Evolutionary conservation across 768 basidiomycete genomes (phyloP), one percentile per base, ranked within the genome.

Genomic region (Tylopilus balloui): DNA sequence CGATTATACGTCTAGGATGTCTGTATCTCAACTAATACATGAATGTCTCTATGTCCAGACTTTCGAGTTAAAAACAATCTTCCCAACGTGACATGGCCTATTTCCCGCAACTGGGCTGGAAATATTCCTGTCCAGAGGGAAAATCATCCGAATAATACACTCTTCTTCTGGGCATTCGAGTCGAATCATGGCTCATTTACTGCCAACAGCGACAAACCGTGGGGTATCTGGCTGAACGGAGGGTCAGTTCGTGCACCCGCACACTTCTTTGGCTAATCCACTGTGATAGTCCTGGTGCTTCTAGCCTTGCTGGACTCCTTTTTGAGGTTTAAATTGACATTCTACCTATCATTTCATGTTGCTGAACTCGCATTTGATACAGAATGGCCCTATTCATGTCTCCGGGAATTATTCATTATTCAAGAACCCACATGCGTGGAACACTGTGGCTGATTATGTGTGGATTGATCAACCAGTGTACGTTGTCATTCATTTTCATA

Each of bases 151-250:
- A 39, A 39, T 15, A 14, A 39, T 39, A 39, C 38, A 1, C 38
- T 39, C 38, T 39, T 39, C 23, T 39, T 39, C 23, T 39, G 38
- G 38, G 38, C 38, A 24, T 23, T 39, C 23, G 38, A 25, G n/a
- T 40, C 39, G 15, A 9, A 14, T 1, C 4, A 27, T 12, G 81
- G 79, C 5, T 84, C 84, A 4, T 66, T 86, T 39, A 84, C 79
- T 11, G 66, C 59, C 50, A 10, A 36, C 25, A 60, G 60, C n/a
- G 48, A 64, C 11, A 70, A 80, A n/a, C 84, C 85, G 3, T 86
- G 85, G 85, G 76, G 76, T 3, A 80, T 87, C 29, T 87, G 84
- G 83, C 63, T 86, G 21, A 84, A 84, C 51, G 85, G 84, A 66
- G 83, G 82, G 81, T 81, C 56, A 41, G 78, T 46, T 11, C 6